Percentiles rank a stretch among this genome's conserved stretches.
These are phyloP conservation scores for Leccinum disarticulatum DNA, from an alignment of 768 basidiomycete genomes.

Conservation along the genomic window DNA sequence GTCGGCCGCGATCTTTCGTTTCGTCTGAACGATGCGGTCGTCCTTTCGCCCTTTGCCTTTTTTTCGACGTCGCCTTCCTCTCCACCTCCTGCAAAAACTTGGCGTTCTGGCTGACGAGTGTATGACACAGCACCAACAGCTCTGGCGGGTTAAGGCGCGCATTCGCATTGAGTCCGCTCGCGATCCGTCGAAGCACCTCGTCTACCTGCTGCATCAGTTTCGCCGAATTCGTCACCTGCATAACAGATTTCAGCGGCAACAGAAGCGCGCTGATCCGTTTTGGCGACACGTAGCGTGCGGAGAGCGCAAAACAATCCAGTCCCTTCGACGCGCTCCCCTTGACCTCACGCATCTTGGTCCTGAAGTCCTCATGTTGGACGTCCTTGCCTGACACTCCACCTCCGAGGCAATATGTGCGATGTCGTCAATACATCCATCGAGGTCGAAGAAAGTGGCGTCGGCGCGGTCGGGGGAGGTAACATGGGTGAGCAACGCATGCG, in stretches of 20 bases:
- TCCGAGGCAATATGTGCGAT: conserved; percentile 80
- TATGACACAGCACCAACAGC: conserved; percentile 80
- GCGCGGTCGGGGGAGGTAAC: conserved; percentile 62
- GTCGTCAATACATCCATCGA: conserved; percentile 79
- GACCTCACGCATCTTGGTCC: conserved; percentile 93
- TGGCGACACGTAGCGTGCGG: conserved; percentile 79
- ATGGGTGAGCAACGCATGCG: conserved; percentile 79
- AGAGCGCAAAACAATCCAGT: conserved; percentile 79
- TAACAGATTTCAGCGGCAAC: conserved; percentile 74
- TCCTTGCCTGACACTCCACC: conserved; percentile 91
- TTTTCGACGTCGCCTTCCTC: conserved; percentile 32
- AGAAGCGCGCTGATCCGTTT: conserved; percentile 73
- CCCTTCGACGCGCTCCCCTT: conserved; percentile 78
- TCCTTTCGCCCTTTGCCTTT: conserved; percentile 38
- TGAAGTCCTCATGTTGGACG: conserved; percentile 85
- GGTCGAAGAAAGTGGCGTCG: conserved; percentile 50
- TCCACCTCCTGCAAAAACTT: conserved; percentile 71
- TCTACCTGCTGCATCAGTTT: conserved; percentile 85
- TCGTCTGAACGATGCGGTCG: conserved; percentile 74
- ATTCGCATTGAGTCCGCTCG: conserved; percentile 85
- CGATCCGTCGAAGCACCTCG: conserved; percentile 81
- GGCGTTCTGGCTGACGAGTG: conserved; percentile 88
- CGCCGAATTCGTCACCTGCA: conserved; percentile 80
- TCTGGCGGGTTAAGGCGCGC: conserved; percentile 64
- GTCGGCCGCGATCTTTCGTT: conserved; percentile 56